Base-by-base conservation (phyloP, 768 basidiomycete genomes). In the Coprinellus micaceus region DNA sequence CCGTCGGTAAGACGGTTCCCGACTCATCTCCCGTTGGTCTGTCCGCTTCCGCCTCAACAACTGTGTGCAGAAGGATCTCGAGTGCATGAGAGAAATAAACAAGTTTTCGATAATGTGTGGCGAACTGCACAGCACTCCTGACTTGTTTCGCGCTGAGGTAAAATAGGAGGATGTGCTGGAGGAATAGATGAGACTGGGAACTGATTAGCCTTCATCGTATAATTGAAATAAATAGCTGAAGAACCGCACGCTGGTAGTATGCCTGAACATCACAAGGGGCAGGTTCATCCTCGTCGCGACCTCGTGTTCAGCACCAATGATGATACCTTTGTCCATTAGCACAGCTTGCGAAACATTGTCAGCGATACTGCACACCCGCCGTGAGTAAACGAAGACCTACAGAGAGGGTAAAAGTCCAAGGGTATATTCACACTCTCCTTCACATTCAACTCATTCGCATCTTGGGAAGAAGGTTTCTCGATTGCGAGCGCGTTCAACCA, bases 321-420 rank as follows among this genome's bases (percentile, higher is more conserved):
- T 94, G 61, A 99, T 97, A 1, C 95, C 96, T 67, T 98, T 99
- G 70, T 98, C 95, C 94, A 98, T 98, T 24, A 99, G 80, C 6
- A 94, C 94, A 56, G 96, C 96, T 98, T 63, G 30, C 19, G 40
- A 12, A 53, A 29, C 21, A 36, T 59, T 36, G 59, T 51, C 56
- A 59, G 57, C 56, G 17, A 58, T 37, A 24, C 41, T 11, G 15
- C 26, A 30, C 12, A 37, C 12, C 48, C 24, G 19, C 49, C 39
- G 12, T 11, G 48, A 10, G 7, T 26, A 57, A 24, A 49, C 45
- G 21, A 72, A 78, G 64, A 67, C 79, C 66, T 65, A 98, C 96
- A 98, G 17, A 99, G 70, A 0, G 96, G 96, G 67, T 98, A 99
- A 66, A 98, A 99, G 62, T 97, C 91, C 13, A 98, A 74, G 4